A percentile compares a stretch with the other conserved stretches of the same genome.
Evolutionary conservation across 2,329 filamentous ascomycete genomes (phyloP).

Genomic region (Hypoxylon sp.): DNA sequence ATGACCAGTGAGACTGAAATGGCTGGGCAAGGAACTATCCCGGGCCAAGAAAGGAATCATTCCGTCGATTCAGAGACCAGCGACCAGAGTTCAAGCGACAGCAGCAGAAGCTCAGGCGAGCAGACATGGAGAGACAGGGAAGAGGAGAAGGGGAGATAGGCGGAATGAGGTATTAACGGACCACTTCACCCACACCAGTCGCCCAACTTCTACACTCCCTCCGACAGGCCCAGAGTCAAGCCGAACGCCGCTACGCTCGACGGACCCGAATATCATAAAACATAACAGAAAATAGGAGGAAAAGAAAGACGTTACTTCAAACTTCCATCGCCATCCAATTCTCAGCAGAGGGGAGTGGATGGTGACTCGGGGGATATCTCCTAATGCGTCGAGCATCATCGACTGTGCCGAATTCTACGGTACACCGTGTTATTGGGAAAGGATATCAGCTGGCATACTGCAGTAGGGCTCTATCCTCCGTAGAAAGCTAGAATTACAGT

Average conservation of each 20-base stretch:
- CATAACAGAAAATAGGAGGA: not conserved
- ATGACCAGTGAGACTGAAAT: not conserved
- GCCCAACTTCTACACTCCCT: not conserved
- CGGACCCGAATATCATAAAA: not conserved
- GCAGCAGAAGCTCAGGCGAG: not conserved
- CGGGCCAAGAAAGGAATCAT: slow-evolving; percentile 7
- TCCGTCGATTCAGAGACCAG: slow-evolving; percentile 30
- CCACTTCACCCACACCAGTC: not conserved
- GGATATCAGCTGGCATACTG: not conserved
- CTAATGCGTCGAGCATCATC: slow-evolving; percentile 7
- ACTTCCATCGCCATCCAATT: not conserved
- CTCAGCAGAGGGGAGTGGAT: not conserved
- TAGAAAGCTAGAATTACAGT: slow-evolving; percentile 8
- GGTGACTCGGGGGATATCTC: not conserved
- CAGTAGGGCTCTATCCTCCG: not conserved
- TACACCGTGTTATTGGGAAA: not conserved
- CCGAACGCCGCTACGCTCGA: not conserved
- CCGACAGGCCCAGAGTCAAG: not conserved
- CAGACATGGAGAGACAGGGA: not conserved
- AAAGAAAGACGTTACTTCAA: slow-evolving; percentile 6
- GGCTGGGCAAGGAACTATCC: not conserved
- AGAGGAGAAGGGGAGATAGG: not conserved
- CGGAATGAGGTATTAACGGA: not conserved
- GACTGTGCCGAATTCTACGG: not conserved
- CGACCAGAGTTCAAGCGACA: not conserved